These are phyloP conservation scores for Tricholoma bakamatsutake DNA, from an alignment of 768 basidiomycete species.

Conservation along the genomic window DNA sequence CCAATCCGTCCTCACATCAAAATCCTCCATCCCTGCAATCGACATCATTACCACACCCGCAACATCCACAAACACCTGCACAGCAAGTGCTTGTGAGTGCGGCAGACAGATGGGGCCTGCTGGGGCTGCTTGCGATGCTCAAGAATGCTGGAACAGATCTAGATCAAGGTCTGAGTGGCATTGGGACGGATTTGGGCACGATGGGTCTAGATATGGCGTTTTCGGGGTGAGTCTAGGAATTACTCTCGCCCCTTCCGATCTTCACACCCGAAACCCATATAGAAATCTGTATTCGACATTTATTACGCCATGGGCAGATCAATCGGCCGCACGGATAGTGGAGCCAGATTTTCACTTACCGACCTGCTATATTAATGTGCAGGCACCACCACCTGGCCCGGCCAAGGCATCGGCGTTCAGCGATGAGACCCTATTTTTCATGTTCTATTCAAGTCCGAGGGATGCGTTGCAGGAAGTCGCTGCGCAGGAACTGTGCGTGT, in stretches of 20 bases:
- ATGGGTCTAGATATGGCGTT: constrained; percentile 88
- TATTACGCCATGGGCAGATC: constrained; percentile 95
- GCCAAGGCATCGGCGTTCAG: constrained; percentile 79
- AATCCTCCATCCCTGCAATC: constrained; percentile 27
- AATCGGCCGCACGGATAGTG: constrained; percentile 75
- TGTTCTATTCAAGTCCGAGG: constrained; percentile 92
- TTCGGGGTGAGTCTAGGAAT: constrained; percentile 57
- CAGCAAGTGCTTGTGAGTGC: constrained; percentile 91
- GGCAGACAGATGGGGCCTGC: constrained; percentile 91
- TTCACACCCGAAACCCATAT: constrained; percentile 13
- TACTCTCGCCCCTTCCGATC: constrained; percentile 1
- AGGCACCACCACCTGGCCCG: constrained; percentile 79
- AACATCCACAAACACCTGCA: constrained; percentile 80
- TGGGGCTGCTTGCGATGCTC: constrained; percentile 82
- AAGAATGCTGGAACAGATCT: constrained; percentile 71
- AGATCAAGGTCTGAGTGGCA: constrained; percentile 74
- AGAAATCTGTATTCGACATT: constrained; percentile 89
- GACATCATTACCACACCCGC: constrained; percentile 29
- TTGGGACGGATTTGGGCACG: constrained; percentile 88
- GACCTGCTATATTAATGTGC: constrained; percentile 82
- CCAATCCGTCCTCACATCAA: constrained; percentile 25
- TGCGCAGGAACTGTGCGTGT: constrained; percentile 86
- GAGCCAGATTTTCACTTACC: constrained; percentile 93
- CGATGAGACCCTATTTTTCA: constrained; percentile 96
- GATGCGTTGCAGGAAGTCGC: constrained; percentile 94